These are phyloP conservation scores for Verticillium dahliae DNA, from an alignment of 2,329 filamentous ascomycete species.

Conservation along the genomic window DNA sequence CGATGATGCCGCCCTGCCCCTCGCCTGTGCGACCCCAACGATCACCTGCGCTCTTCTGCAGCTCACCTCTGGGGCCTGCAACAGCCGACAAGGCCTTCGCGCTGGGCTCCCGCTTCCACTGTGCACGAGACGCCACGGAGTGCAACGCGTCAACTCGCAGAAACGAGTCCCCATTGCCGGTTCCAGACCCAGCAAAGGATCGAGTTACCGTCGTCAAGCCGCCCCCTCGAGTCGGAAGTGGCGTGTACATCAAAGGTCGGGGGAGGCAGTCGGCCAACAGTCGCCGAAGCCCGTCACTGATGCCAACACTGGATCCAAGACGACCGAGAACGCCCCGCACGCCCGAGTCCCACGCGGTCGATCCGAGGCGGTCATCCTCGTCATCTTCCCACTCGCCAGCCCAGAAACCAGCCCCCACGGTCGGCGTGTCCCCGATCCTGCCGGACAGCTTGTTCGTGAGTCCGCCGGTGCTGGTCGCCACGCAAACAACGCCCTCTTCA, in stretches of 20 bases:
- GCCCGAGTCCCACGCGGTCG: conserved; percentile 7
- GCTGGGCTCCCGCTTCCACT: conserved; percentile 50
- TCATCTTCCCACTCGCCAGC: conserved; percentile 70
- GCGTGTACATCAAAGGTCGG: conserved; percentile 33
- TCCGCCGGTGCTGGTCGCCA: conserved; percentile 65
- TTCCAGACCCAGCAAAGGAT: conserved; percentile 62
- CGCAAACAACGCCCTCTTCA: conserved; percentile 64
- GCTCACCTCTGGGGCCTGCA: conserved; percentile 63
- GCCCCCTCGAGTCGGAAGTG: conserved; percentile 11
- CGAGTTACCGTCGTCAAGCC: conserved; percentile 25
- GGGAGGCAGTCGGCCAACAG: conserved; percentile 57
- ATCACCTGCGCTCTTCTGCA: conserved; percentile 67
- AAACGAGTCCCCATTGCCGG: conserved; percentile 86
- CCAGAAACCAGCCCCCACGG: conserved; percentile 81
- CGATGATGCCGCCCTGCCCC: conserved; percentile 81
- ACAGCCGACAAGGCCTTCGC: conserved; percentile 56
- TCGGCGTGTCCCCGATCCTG: conserved; percentile 79
- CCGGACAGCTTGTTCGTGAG: conserved; percentile 86
- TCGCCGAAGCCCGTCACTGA: conserved; percentile 36
- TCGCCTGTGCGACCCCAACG: conserved; percentile 70
- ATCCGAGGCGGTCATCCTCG: conserved; percentile 23
- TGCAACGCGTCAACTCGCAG: conserved; percentile 64
- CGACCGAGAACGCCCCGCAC: not conserved
- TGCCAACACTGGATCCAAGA: conserved; percentile 17
- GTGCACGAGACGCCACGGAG: conserved; percentile 66